Base-by-base conservation (phyloP, 129 eudicot species). In the sunflower (Helianthus annuus) region DNA sequence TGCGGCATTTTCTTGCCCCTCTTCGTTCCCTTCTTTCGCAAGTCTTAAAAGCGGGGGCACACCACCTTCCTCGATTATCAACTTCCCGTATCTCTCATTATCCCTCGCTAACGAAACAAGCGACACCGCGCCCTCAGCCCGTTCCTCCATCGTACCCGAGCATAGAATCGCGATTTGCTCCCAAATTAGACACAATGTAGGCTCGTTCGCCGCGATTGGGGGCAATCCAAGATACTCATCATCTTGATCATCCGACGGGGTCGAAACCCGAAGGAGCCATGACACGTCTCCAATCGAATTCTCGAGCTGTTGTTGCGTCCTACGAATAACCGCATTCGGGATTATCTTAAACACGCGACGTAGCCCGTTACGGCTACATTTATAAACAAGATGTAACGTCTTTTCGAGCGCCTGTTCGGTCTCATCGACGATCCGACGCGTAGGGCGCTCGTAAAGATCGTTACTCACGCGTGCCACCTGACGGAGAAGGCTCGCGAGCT, bases 41-140 rank as follows among this genome's bases (percentile, higher is more conserved):
- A 87, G 70, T 24, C 74, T 76, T 49, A 87, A 16, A 70, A 87
- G 72, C 1, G 92, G 89, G 0, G 75, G 81, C 6, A 87, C 81
- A 0, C 89, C 92, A 9, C 92, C 92, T 70, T 87, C 92, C 74
- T 87, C 92, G 39, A 87, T 81, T 17, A 87, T 87, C 14, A 87
- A 48, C 55, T 79, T 87, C 48, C 87, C 86, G 29, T 84, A 81
- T 6, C 86, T 74, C 17, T 83, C 86, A 17, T 86, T 86, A 46
- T 86, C 91, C 0, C 86, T 71, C 1, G 92, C 88, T 24, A 87
- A 70, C 0, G 92, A 84, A 1, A 84, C 92, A 8, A 87, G 81
- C 24, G 84, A 79, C 2, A 76, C 71, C 3, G 89, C 89, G 0
- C 85, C 92, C 42, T 84, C 92, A 9, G 84, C 49, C 15, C 92